A percentile compares a stretch with the other conserved stretches of the same genome.
phyloP scores from a whole-genome alignment of 108 stramenopile genomes.

The Fistulifera pelliculosa region DNA sequence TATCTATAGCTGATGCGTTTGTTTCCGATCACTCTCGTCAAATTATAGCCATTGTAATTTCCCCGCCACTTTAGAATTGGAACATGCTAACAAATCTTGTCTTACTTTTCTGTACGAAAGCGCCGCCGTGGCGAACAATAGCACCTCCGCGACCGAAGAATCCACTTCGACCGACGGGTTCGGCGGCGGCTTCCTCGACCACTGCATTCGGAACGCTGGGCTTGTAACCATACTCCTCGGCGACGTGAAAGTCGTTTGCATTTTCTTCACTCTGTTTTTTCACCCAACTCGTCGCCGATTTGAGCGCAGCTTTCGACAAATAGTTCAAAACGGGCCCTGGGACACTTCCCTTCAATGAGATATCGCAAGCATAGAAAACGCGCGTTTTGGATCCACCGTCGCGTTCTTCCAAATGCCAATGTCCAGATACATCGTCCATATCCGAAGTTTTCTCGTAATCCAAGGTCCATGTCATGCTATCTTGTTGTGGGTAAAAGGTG shows the following conservation, averaged over 20 bases:
- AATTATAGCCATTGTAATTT: too few species aligned
- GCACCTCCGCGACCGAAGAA: too few species aligned
- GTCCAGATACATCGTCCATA: slow-evolving; percentile 67
- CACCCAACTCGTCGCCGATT: slow-evolving; percentile 61
- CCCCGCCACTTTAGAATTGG: too few species aligned
- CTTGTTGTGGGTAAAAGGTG: slow-evolving; percentile 23
- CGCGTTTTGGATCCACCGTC: slow-evolving; percentile 32
- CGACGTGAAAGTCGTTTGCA: slow-evolving; percentile 7
- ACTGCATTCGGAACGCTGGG: too few species aligned
- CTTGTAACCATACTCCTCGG: too few species aligned
- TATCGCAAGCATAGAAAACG: slow-evolving; percentile 67
- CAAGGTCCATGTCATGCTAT: slow-evolving; percentile 55
- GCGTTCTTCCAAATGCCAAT: slow-evolving; percentile 60
- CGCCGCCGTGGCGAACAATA: too few species aligned
- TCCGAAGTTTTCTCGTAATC: slow-evolving; percentile 67
- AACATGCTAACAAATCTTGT: too few species aligned
- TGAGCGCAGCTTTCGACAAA: slow-evolving; percentile 53
- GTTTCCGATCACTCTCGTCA: too few species aligned
- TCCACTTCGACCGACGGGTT: too few species aligned
- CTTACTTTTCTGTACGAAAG: too few species aligned
- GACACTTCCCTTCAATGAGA: slow-evolving; percentile 43
- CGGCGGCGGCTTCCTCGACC: too few species aligned
- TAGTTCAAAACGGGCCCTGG: slow-evolving; percentile 57
- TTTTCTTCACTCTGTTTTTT: slow-evolving; percentile 62
- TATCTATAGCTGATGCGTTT: too few species aligned